Conservation (phyloP, 805 yeast species). For the Metschnikowia rubicola region DNA sequence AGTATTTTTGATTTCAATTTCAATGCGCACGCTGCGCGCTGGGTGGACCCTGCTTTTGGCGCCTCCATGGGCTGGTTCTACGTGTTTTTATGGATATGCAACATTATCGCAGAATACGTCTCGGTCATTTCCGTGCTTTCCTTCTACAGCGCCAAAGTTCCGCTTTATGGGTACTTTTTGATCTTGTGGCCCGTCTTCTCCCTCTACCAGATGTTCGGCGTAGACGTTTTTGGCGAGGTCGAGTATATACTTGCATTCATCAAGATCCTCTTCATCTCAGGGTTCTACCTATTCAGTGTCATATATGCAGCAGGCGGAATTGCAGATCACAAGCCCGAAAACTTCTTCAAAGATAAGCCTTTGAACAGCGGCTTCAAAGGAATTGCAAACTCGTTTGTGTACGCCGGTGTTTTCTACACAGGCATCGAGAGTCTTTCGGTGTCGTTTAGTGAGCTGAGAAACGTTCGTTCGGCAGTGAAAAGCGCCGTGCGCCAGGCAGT, state of each 20-base stretch:
- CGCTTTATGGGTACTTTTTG: slow-evolving; percentile 7
- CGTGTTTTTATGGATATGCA: slow-evolving; percentile 7
- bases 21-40: slow-evolving; percentile 5
- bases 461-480: slow-evolving; percentile 7
- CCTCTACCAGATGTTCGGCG: slow-evolving; percentile 8
- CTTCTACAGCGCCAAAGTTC: slow-evolving; percentile 4
- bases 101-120: slow-evolving; percentile 6
- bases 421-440: slow-evolving; percentile 7
- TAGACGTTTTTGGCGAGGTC: slow-evolving; percentile 4
- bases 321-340: slow-evolving; percentile 3
- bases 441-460: slow-evolving; percentile 9
- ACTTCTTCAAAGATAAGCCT: slow-evolving; percentile 6
- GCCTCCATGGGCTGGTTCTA: slow-evolving; percentile 9
- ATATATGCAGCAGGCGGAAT: slow-evolving; percentile 7
- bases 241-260: slow-evolving; percentile 4
- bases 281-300: slow-evolving; percentile 7
- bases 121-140: slow-evolving; percentile 6
- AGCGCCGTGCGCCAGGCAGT: slow-evolving; percentile 12
- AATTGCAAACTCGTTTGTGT: slow-evolving; percentile 8
- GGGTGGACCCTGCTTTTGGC: slow-evolving; percentile 8
- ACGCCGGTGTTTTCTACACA: slow-evolving; percentile 9
- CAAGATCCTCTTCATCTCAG: slow-evolving; percentile 6
- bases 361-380: slow-evolving; percentile 7
- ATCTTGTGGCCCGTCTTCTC: slow-evolving; percentile 6
- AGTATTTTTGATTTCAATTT: slow-evolving; percentile 8